Percentiles rank a stretch among this genome's conserved stretches.
Conservation (phyloP, 1,139 yeast genomes). For the Protomyces arabidopsidicola region DNA sequence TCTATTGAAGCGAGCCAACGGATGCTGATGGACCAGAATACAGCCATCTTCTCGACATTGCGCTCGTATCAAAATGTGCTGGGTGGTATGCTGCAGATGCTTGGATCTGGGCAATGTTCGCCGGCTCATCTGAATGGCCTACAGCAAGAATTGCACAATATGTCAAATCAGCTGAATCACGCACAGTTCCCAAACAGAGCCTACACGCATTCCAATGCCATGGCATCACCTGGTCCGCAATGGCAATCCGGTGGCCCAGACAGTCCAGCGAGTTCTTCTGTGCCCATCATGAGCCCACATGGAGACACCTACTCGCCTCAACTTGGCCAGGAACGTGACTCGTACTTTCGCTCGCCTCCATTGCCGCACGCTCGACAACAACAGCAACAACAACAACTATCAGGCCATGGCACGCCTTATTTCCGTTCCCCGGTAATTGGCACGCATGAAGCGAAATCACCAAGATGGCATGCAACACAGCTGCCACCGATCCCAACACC, state of each 20-base stretch:
- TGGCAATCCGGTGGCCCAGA: background rate
- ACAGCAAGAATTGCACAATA: constrained; percentile 7
- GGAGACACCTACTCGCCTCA: background rate
- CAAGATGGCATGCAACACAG: background rate
- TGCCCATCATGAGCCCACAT: background rate
- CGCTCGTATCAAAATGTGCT: constrained; percentile 16
- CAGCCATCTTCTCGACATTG: constrained; percentile 8
- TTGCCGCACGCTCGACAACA: background rate
- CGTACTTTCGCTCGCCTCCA: background rate
- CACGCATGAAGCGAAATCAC: background rate
- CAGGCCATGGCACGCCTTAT: background rate
- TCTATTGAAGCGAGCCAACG: constrained; percentile 22
- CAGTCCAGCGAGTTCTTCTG: background rate
- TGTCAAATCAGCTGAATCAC: constrained; percentile 11
- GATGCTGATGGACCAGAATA: constrained; percentile 22
- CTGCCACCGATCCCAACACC: constrained; percentile 10
- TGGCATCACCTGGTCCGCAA: background rate
- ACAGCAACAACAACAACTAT: background rate
- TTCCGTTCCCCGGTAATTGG: background rate
- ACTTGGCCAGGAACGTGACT: background rate
- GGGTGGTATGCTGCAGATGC: constrained; percentile 5
- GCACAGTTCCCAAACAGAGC: constrained; percentile 13
- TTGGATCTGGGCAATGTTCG: constrained; percentile 2
- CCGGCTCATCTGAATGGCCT: constrained; percentile 8
- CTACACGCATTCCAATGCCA: background rate